Percentiles rank a stretch among this genome's conserved stretches.
Conservation (phyloP, 176 grass and related monocot species). For the Stipa capillata region DNA sequence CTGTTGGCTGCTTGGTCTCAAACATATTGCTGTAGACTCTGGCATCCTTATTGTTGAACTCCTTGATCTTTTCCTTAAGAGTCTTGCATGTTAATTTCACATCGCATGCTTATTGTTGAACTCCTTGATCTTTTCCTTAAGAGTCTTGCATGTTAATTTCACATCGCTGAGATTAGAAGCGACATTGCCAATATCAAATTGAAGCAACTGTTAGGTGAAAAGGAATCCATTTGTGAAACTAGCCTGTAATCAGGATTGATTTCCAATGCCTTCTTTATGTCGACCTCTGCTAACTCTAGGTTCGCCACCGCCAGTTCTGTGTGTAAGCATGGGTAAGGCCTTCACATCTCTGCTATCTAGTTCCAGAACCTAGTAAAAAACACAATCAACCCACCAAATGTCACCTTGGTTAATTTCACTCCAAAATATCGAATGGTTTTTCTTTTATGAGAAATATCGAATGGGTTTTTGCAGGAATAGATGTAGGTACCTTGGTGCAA, state of each 20-base stretch:
- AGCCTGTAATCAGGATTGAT: constrained; percentile 37
- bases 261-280: constrained; percentile 53
- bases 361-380: constrained; percentile 47
- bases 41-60: constrained; percentile 80
- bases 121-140: constrained; percentile 90
- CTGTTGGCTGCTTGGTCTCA: constrained; percentile 45
- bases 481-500: constrained; percentile 59
- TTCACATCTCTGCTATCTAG: constrained; percentile 57
- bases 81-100: constrained; percentile 70
- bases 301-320: constrained; percentile 59
- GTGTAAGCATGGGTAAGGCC: constrained; percentile 59
- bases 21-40: constrained; percentile 96
- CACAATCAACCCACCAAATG: background rate
- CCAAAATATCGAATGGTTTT: background rate
- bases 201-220: background rate
- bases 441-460: no score
- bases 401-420: background rate
- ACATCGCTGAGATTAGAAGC: constrained; percentile 49
- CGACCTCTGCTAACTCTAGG: constrained; percentile 56
- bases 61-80: constrained; percentile 85
- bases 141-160: constrained; percentile 65
- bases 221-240: background rate
- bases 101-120: constrained; percentile 82
- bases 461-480: no score
- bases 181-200: background rate